phyloP scores from a whole-genome alignment of 129 eudicot species.

The Centaurea solstitialis region DNA sequence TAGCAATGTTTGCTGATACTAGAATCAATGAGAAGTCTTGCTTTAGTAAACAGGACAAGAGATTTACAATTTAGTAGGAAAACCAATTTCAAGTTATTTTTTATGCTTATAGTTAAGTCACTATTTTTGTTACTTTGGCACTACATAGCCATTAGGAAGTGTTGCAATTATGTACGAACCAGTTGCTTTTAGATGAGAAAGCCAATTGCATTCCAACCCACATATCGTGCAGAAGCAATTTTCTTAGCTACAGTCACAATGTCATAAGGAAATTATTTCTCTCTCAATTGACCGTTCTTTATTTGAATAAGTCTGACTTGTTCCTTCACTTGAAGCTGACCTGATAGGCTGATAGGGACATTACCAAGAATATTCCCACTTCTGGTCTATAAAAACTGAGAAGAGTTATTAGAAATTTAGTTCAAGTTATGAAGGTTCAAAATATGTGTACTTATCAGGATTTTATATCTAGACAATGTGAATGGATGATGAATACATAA shows the following conservation, averaged over 20 bases:
- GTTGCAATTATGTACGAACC: background rate
- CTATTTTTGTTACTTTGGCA: conserved; percentile 2
- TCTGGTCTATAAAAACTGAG: conserved; percentile 8
- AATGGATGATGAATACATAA: background rate
- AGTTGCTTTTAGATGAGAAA: background rate
- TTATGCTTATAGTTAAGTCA: background rate
- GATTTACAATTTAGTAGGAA: background rate
- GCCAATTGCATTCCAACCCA: background rate
- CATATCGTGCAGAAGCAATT: background rate
- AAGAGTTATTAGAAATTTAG: background rate
- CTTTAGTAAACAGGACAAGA: background rate
- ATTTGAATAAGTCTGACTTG: conserved; percentile 1
- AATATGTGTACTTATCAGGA: background rate
- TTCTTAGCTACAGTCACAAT: background rate
- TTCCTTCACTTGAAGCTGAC: conserved; percentile 8
- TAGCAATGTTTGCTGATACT: background rate
- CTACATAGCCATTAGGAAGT: background rate
- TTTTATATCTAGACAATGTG: background rate
- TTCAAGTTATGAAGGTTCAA: background rate
- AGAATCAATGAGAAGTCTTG: background rate
- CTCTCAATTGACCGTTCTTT: background rate
- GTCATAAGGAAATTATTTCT: background rate
- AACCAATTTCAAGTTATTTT: background rate
- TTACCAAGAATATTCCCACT: background rate
- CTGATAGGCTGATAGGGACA: conserved; percentile 5